Conservation (phyloP, 179 eudicot species). For the Actinidia chinensis region DNA sequence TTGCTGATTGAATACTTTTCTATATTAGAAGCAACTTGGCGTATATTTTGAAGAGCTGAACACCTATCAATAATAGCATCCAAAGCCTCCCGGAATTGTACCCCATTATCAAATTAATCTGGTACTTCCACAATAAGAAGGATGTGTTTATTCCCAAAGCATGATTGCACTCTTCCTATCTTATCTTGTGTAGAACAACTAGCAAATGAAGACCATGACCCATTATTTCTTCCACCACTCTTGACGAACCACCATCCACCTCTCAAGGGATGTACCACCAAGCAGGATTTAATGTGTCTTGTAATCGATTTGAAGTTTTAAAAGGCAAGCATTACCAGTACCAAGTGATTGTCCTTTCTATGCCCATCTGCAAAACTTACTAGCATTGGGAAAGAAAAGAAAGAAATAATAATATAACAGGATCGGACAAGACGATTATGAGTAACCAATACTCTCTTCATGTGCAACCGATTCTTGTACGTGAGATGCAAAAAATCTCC, state of each 20-base stretch:
- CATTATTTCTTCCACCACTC: conserved; percentile 66
- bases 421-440: too few species aligned
- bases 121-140: conserved; percentile 86
- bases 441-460: too few species aligned
- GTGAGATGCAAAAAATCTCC: too few species aligned
- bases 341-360: conserved; percentile 97
- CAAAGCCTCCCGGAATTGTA: conserved; percentile 87
- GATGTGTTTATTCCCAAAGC: conserved; percentile 88
- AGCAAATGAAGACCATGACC: conserved; percentile 35
- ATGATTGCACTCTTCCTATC: conserved; percentile 41
- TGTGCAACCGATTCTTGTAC: too few species aligned
- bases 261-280: conserved; percentile 49
- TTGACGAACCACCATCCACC: conserved; percentile 49
- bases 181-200: conserved; percentile 40
- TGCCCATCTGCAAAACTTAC: conserved; percentile 72
- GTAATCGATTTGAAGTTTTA: conserved; percentile 79
- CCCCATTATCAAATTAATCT: conserved; percentile 90
- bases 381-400: too few species aligned
- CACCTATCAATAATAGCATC: conserved; percentile 93
- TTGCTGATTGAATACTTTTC: conserved; percentile 77
- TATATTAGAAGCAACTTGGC: conserved; percentile 88
- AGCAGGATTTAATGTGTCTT: conserved; percentile 73
- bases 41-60: conserved; percentile 92
- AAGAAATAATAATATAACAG: too few species aligned
- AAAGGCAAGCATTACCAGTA: conserved; percentile 96